Evolutionary conservation across 1,284 basidiomycete species (phyloP), one percentile per base, ranked within the genome.

Genomic region (Filobasidium uniguttulatum): DNA sequence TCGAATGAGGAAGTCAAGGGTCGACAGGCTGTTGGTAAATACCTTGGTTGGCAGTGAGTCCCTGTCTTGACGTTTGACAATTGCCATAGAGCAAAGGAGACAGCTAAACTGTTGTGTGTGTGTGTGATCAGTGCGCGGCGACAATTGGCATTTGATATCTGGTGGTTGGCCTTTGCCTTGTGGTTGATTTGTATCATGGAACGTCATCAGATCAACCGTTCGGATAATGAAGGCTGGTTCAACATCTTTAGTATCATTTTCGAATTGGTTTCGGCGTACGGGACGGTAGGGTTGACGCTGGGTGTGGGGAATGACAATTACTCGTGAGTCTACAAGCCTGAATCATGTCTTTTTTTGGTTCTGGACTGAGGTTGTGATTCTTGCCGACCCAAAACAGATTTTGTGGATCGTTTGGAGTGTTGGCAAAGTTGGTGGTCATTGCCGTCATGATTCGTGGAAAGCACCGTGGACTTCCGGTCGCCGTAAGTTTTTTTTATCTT

Each of bases 141-240:
- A 55, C 90, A 94, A 65, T 77, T 96, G 38, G 84, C 89, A 1
- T 93, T 91, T 59, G 85, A 89, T 69, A 87, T 88, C 77, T 89
- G 86, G 86, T 90, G 85, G 85, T 66, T 90, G 4, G 81, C 75
- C 0, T 65, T 84, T 8, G 83, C 83, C 0, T 64, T 89, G 17
- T 85, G 85, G 64, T 66, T 89, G 2, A 71, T 91, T 29, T 91
- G 87, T 62, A 88, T 91, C 55, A 81, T 89, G 50, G 89, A 85
- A 81, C 75, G 78, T 31, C 67, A 68, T 23, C 73, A 77, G 30
- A 68, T 89, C 49, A 71, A 78, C 22, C 69, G 83, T 50, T 65
- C 71, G 1, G 68, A 64, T 0, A 77, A 72, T 44, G 71, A 71
- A 20, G 61, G 66, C 14, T 87, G 81, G 80, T 87, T 89, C 68